Conservation (phyloP, 2,329 filamentous ascomycete species). For the Septoria linicola region DNA sequence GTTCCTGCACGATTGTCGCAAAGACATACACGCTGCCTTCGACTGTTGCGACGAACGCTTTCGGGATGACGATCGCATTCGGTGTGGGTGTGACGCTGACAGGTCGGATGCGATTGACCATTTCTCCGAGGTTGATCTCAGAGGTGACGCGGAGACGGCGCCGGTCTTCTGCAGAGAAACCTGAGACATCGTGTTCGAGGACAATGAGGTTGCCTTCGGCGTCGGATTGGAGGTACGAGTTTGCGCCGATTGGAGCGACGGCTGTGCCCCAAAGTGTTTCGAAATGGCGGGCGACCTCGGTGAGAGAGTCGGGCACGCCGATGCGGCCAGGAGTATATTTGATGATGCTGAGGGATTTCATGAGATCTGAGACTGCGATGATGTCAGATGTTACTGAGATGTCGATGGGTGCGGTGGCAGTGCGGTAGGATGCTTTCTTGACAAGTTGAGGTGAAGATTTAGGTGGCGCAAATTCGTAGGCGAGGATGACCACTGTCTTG, state of each 20-base stretch:
- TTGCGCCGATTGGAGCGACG: conserved; percentile 67
- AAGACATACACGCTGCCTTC: conserved; percentile 92
- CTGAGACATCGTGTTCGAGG: conserved; percentile 69
- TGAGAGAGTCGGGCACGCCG: conserved; percentile 59
- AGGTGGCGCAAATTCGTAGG: conserved; percentile 55
- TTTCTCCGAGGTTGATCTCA: conserved; percentile 85
- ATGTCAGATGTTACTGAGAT: conserved; percentile 69
- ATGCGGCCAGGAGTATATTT: conserved; percentile 63
- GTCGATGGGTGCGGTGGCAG: conserved; percentile 80
- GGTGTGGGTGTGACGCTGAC: conserved; percentile 66
- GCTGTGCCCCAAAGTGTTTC: conserved; percentile 81
- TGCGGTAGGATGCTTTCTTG: conserved; percentile 74
- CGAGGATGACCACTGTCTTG: conserved; percentile 69
- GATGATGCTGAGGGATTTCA: conserved; percentile 84
- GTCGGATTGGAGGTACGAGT: conserved; percentile 80
- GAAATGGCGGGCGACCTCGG: conserved; percentile 76
- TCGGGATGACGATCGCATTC: conserved; percentile 70
- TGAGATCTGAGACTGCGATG: conserved; percentile 85
- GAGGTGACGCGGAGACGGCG: conserved; percentile 69
- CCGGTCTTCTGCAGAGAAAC: conserved; percentile 72
- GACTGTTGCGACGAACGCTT: conserved; percentile 85
- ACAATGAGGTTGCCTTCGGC: conserved; percentile 84
- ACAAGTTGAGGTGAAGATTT: conserved; percentile 55
- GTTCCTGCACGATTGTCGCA: conserved; percentile 68
- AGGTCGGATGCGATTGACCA: conserved; percentile 82